Base-by-base conservation (phyloP, 2,329 filamentous ascomycete species). In the Xylariomycetidae sp. region DNA sequence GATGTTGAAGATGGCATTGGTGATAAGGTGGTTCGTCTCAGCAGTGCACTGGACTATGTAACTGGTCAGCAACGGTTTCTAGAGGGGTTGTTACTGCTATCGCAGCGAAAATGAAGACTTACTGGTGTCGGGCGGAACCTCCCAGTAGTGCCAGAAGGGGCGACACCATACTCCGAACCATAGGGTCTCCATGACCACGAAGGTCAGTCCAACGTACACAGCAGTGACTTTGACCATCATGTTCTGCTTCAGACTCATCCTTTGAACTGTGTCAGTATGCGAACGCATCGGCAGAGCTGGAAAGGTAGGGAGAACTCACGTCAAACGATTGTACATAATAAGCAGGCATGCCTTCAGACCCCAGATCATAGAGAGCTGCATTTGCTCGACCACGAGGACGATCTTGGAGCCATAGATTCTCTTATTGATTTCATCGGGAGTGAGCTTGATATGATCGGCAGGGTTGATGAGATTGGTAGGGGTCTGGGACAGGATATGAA, bases 301-400 rank as follows among this genome's bases (percentile, higher is more conserved):
- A 8, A 12, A 8, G 20, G 20, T 8, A 23, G 20, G 20, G 20
- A 23, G 20, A 23, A 29, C 26, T 16, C 10, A 68, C 59, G 71
- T 74, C 38, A 78, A 57, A 27, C 72, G 70, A 42, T 65, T 59
- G 44, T 75, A 78, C 62, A 78, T 67, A 39, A 76, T 55, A 19
- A 79, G 49, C 42, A 79, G 59, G 45, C 74, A 78, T 7, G 60
- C 54, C 50, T 79, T 79, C 42, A 76, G 61, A 0, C 60, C 53
- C 68, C 72, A 79, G 18, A 72, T 71, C 8, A 70, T 67, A 32
- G 75, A 60, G n/a, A 79, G 60, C 59, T 83, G 81, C 47, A 71
- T 68, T 54, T 79, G 65, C 44, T 82, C 76, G 3, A 74, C 70
- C 6, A 78, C 68, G 22, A 79, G 61, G 1, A 79, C 75, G 59